Evolutionary conservation across 768 basidiomycete species (phyloP), one percentile per base, ranked within the genome.

Genomic region (Leccinum uliginosum): DNA sequence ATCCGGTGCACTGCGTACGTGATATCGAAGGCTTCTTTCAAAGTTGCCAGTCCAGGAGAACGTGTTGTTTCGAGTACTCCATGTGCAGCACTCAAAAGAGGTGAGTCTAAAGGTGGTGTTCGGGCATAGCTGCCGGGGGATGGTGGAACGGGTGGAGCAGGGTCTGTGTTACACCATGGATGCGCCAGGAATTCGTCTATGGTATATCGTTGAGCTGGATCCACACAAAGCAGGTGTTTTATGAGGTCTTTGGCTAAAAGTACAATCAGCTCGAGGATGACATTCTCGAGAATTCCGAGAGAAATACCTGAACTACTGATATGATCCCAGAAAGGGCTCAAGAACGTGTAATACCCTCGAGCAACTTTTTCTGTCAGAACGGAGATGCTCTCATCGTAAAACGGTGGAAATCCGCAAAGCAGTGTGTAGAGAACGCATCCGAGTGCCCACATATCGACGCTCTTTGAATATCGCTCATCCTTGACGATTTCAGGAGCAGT

Each of bases 251-350:
- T 98, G 24, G 93, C 94, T 93, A 66, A 14, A 55, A 51, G 46
- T 45, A 51, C 51, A 54, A 57, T 66, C 27, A 65, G 55, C 62
- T 51, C 32, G 32, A 23, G 4, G n/a, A 35, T 24, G n/a, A 30
- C 27, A 46, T n/a, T 23, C 45, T 10, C n/a, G 38, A 47, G 43
- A 50, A 49, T 21, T 49, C 9, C 15, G 19, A 35, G 32, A 78
- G 12, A 11, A 3, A 38, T 62, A 94, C 93, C 91, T 56, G 85
- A 81, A 58, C 76, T 68, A 59, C 87, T 91, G 61, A 98, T 92
- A 62, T 97, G 91, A 65, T 99, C 96, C 97, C 97, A 99, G 93
- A 98, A 99, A 2, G 97, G 97, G 65, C 92, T 96, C 50, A 99
- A 76, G 79, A 99, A 99, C 1, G 97, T 98, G 72, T 98, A 99